Evolutionary conservation across 139 green algal genomes (phyloP), one percentile per base, ranked within the genome.

Genomic region (Picochlorum sp.): DNA sequence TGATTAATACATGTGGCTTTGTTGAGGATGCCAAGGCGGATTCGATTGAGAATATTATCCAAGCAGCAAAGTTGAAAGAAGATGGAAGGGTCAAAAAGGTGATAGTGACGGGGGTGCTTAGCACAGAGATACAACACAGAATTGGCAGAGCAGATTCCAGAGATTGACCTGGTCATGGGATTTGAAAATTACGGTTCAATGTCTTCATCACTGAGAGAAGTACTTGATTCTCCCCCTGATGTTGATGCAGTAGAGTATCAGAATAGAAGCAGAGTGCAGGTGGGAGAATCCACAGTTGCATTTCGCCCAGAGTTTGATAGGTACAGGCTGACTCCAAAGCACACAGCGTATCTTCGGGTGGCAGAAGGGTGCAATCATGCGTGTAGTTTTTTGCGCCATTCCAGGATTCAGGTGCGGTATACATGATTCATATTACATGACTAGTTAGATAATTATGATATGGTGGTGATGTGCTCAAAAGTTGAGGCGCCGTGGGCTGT

Each of bases 311-410:
- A 96, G 69, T 82, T 64, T 63, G 72, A 88, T 45, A 74, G 89
- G 9, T 52, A 80, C 57, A 78, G 89, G 9, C 73, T 96, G 10
- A 94, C 85, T 4, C 85, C 88, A 1, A 38, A 30, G 4, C 90
- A 96, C 78, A 86, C 77, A 13, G 88, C 88, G 6, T 96, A 96
- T 70, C 76, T 96, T 60, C 78, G 87, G 3, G 86, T 96, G 41
- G 87, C 88, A 3, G 90, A 96, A 72, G 90, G 90, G 10, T 96
- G 90, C 81, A 84, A 87, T 77, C 90, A 95, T 67, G 80, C 80
- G 6, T 96, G 90, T 83, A 92, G 81, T 45, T 96, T n/a, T 96
- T 74, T 96, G 90, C 61, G 83, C 85, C 15, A 96, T 96, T 57
- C 90, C 90, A 3, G 76, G 78, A 24, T 90, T 95, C 63, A 73